A percentile compares a stretch with the other conserved stretches of the same genome.
Conservation (phyloP, 495 filamentous ascomycete species). For the Tuber indicum region DNA sequence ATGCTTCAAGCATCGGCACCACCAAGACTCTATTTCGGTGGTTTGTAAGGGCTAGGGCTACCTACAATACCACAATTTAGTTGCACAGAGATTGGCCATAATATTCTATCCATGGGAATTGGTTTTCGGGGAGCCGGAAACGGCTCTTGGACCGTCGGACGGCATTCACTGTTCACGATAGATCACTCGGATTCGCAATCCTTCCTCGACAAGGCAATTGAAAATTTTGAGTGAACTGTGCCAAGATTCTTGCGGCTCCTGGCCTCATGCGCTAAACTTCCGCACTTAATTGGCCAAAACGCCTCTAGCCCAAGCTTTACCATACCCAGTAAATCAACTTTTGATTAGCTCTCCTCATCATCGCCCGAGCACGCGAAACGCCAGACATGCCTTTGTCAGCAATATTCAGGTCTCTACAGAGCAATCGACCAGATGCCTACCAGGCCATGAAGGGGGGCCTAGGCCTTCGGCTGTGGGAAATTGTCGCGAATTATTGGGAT, state of each 20-base stretch:
- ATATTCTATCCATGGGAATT: background rate
- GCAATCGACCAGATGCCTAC: slow-evolving; percentile 12
- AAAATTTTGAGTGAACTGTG: background rate
- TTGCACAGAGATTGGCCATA: background rate
- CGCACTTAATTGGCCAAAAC: background rate
- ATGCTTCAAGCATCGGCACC: background rate
- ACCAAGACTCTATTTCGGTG: background rate
- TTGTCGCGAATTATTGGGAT: slow-evolving; percentile 48
- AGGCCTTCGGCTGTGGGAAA: slow-evolving; percentile 14
- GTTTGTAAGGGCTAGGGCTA: background rate
- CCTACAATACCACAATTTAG: background rate
- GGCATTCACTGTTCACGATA: background rate
- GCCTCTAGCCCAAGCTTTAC: background rate
- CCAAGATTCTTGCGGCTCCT: background rate
- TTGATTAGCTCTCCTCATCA: background rate
- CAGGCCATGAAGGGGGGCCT: slow-evolving; percentile 22
- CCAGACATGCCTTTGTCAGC: slow-evolving; percentile 20
- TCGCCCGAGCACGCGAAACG: background rate
- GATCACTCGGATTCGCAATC: background rate
- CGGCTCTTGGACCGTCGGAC: too few species aligned
- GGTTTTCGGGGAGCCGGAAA: background rate
- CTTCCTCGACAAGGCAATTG: background rate
- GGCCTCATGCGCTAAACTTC: background rate
- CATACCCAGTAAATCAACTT: background rate
- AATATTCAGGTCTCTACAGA: slow-evolving; percentile 20